Evolutionary conservation across 306 rosid genomes (phyloP).

Genomic region (Datisca glomerata): DNA sequence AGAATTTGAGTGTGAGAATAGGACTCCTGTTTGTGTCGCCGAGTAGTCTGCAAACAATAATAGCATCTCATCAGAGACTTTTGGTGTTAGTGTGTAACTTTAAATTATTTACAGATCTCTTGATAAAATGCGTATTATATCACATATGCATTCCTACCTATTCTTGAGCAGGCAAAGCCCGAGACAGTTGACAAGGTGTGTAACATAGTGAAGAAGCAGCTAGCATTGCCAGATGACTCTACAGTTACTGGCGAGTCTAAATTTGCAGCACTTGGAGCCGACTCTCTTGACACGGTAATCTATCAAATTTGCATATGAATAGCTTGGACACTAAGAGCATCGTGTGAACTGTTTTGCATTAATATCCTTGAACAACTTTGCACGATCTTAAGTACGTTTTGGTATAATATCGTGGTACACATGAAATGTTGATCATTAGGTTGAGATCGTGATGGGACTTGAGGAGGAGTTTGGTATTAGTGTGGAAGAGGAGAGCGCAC

Average conservation of each 20-base stretch:
- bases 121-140: no score
- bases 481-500: conserved; percentile 67
- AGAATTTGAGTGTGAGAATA: no score
- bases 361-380: not conserved
- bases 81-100: no score
- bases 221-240: conserved; percentile 50
- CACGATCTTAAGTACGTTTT: not conserved
- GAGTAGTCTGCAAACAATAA: no score
- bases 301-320: not conserved
- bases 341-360: not conserved
- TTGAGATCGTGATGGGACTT: conserved; percentile 84
- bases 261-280: conserved; percentile 68
- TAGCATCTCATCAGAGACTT: no score
- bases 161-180: conserved; percentile 49
- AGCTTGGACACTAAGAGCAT: not conserved
- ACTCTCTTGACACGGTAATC: conserved; percentile 74
- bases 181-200: conserved; percentile 61
- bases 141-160: conserved; percentile 2
- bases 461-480: conserved; percentile 74
- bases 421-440: conserved; percentile 19
- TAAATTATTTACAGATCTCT: no score
- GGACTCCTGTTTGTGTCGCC: no score
- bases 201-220: conserved; percentile 52
- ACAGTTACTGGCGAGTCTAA: conserved; percentile 39
- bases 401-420: no score